Percentiles rank a stretch among this genome's conserved stretches.
Conservation (phyloP, 148 eudicot species). For the Camellia sinensis region DNA sequence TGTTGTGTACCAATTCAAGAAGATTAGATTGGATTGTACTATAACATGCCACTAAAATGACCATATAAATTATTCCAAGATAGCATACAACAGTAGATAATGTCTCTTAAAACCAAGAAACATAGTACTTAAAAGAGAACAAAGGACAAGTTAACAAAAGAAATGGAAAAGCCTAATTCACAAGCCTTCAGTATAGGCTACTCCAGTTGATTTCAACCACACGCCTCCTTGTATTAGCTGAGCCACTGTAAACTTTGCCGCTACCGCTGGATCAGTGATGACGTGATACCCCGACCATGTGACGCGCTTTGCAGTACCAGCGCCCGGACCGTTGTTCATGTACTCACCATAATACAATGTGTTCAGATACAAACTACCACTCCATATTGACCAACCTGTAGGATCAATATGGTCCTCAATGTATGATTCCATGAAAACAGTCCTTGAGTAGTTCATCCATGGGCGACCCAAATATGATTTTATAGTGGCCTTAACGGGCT, state of each 20-base stretch:
- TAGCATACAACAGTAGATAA: not conserved
- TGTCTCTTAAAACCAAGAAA: not conserved
- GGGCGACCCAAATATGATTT: too few species aligned
- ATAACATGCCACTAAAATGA: too few species aligned
- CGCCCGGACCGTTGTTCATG: constrained; percentile 34
- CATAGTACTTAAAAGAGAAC: not conserved
- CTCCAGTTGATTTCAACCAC: constrained; percentile 39
- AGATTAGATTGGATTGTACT: too few species aligned
- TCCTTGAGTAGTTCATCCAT: too few species aligned
- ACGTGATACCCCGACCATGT: constrained; percentile 41
- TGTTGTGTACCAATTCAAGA: too few species aligned
- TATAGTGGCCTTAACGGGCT: not conserved
- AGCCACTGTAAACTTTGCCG: not conserved
- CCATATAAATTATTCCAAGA: too few species aligned
- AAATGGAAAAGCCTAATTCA: not conserved
- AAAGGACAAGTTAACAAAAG: not conserved
- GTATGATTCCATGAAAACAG: too few species aligned
- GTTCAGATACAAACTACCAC: constrained; percentile 25
- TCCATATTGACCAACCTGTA: constrained; percentile 35
- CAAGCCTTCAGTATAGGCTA: constrained; percentile 34
- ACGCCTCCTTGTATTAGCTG: constrained; percentile 31
- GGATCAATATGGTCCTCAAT: constrained; percentile 26
- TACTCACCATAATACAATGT: constrained; percentile 18
- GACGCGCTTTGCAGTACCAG: constrained; percentile 32
- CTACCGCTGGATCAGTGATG: constrained; percentile 30